Evolutionary conservation across 306 rosid species (phyloP), one percentile per base, ranked within the genome.

Genomic region (Rubus idaeus): DNA sequence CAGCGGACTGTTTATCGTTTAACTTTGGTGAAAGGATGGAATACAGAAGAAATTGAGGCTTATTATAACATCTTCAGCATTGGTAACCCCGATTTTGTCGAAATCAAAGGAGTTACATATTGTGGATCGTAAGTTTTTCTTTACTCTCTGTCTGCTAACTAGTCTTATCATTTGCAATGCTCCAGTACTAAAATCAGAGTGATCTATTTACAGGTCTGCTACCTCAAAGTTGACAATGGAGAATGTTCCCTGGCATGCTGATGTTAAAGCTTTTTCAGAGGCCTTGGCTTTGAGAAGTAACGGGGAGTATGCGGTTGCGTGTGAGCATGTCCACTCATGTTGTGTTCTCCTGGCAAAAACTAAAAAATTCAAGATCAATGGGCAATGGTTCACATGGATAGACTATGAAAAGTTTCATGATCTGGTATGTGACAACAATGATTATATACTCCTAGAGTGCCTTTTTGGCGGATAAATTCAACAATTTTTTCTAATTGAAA

Each of bases 181-280:
- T 77, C 10, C 62, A 69, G 70, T 73, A 78, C 70, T 77, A 76
- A 77, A 86, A 79, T 55, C 14, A 70, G 35, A 51, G 45, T 75
- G 75, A 68, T 75, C 60, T 79, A 50, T 84, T 51, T 49, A 46
- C 91, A 95, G 99, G 78, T 86, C 97, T 23, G 88, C 90, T 78
- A 90, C 97, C 47, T 95, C 99, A 81, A 95, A 95, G 83, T 76
- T 95, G 87, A 95, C 97, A 9, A 95, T 95, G 99, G 97, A 95
- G 85, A 95, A 95, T 85, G 99, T 95, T 78, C 99, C 99, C 17
- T 95, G 97, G 97, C 99, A 95, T 77, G 4, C 99, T n/a, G 99
- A 95, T 65, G 99, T 95, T 51, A 89, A 89, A 83, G 82, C 91
- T 26, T 95, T 95, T 79, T 92, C 99, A 6, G 97, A 95, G 82